Evolutionary conservation across 768 basidiomycete genomes (phyloP), one percentile per base, ranked within the genome.

Genomic region (Suillus lakei): DNA sequence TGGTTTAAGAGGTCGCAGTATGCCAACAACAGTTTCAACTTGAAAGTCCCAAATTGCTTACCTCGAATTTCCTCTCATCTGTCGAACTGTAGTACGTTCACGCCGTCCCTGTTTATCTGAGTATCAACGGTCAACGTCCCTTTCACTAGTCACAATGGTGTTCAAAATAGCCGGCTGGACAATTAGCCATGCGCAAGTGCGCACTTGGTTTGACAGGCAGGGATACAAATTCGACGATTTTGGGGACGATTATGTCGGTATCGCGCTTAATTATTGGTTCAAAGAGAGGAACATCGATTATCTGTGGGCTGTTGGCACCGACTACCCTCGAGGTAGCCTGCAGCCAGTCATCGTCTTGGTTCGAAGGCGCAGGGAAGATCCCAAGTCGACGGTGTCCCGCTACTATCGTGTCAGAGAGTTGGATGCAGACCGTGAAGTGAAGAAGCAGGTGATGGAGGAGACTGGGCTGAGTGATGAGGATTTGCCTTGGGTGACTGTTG

Each of bases 401-500:
- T 54, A 21, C 32, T 55, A 36, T 55, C 54, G 54, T n/a, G 34
- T 36, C 54, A 55, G 54, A 23, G 54, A 55, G 54, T 34, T 34
- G 21, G 32, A 36, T 6, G n/a, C 12, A 8, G 54, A 55, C 21
- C n/a, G 54, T 55, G n/a, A 55, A n/a, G 21, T 55, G 32, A 55
- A 55, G 54, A 55, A 23, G 54, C 54, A 36, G 34, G 21, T 55
- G 34, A 15, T 55, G 21, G 54, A 34, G 8, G 32, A 36, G 34
- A 55, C 12, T 15, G 54, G 54, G n/a, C 34, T 36, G 54, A n/a
- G 9, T 36, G 53, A 34, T 15, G 54, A 55, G 12, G 32, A 23
- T 36, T 16, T 55, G 13, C 54, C n/a, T 56, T 55, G 34, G 54
- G 13, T 55, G 13, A 55, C 34, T 55, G 16, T 55, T 55, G 34